Percentiles rank a stretch among this genome's conserved stretches.
Conservation (phyloP, 306 rosid species). For the Arachis hypogaea region DNA sequence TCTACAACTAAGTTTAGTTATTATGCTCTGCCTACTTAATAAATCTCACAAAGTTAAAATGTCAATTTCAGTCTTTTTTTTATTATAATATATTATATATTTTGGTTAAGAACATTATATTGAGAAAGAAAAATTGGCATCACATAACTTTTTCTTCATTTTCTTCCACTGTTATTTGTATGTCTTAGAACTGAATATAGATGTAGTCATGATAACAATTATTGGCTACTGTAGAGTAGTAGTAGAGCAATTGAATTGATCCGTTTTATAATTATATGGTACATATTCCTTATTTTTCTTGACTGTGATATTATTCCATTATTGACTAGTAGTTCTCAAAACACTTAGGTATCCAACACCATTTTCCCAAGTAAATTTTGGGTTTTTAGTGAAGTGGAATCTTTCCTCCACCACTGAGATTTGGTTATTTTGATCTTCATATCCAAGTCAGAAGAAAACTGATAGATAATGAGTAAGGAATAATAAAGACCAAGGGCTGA, state of each 20-base stretch:
- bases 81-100: neutral
- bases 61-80: neutral
- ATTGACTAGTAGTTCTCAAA: neutral
- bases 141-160: neutral
- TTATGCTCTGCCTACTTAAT: neutral
- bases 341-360: constrained; percentile 17
- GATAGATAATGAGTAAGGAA: constrained; percentile 14
- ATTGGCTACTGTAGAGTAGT: neutral
- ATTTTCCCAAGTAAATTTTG: neutral
- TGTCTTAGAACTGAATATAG: neutral
- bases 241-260: neutral
- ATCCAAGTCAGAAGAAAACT: neutral
- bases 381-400: neutral
- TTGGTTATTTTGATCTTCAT: neutral
- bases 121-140: neutral
- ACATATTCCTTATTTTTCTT: constrained; percentile 1
- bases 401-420: neutral
- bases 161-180: neutral
- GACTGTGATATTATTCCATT: neutral
- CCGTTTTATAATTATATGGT: neutral
- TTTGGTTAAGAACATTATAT: neutral
- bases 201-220: neutral
- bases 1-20: too few species aligned
- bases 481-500: constrained; percentile 19
- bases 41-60: neutral